Percentiles rank a stretch among this genome's conserved stretches.
Evolutionary conservation across 2,329 filamentous ascomycete species (phyloP).

Genomic region (Zasmidium cellare): DNA sequence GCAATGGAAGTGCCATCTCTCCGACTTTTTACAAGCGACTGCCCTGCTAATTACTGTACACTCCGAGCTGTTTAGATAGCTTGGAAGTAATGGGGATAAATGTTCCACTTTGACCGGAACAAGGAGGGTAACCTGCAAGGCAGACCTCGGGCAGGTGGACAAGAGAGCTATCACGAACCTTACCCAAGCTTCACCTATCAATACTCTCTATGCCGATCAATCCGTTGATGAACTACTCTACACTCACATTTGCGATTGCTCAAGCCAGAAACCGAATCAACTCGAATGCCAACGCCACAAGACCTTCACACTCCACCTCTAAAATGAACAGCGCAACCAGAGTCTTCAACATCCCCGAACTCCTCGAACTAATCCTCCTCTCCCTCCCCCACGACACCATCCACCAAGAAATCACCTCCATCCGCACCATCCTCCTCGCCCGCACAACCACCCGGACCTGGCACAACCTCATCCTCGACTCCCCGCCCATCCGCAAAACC

Average conservation of each 20-base stretch:
- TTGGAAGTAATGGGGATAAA: no score
- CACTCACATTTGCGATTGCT: neutral
- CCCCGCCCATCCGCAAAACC: constrained; percentile 16
- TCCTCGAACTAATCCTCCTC: constrained; percentile 20
- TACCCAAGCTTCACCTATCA: neutral
- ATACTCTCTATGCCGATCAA: no score
- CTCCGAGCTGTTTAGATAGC: no score
- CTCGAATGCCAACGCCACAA: no score
- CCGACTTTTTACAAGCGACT: no score
- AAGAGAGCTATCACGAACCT: neutral
- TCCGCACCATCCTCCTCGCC: constrained; percentile 16
- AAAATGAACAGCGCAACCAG: constrained; percentile 7
- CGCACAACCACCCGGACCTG: constrained; percentile 19
- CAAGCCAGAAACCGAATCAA: no score
- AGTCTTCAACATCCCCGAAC: constrained; percentile 22
- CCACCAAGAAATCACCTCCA: constrained; percentile 20
- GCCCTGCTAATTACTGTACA: no score
- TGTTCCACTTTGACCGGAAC: no score
- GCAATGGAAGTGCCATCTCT: no score
- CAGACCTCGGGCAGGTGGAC: neutral
- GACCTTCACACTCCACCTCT: no score
- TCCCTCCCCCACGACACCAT: constrained; percentile 16
- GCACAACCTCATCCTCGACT: constrained; percentile 16
- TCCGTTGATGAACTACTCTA: no score
- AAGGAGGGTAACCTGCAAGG: neutral